phyloP scores from a whole-genome alignment of 1,284 basidiomycete genomes.

The Salmacisia buchloeana region DNA sequence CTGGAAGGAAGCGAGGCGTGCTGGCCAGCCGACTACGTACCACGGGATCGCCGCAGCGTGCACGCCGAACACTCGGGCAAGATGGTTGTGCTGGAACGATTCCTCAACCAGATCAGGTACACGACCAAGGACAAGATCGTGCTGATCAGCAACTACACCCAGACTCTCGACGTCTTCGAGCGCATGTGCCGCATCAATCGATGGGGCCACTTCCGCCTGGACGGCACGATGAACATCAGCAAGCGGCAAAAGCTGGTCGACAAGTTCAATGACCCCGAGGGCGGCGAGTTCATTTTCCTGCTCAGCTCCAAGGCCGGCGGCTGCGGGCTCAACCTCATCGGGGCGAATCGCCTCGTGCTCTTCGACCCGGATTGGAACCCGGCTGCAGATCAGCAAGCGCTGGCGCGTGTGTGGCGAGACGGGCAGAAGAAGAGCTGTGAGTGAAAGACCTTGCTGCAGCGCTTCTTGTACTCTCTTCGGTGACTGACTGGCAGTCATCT shows the following conservation, averaged over 20 bases:
- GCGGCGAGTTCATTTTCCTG: slow-evolving; percentile 92
- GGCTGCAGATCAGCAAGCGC: slow-evolving; percentile 93
- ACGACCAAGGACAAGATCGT: slow-evolving; percentile 82
- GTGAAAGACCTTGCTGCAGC: background rate
- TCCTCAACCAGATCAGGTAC: slow-evolving; percentile 40
- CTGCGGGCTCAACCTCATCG: slow-evolving; percentile 97
- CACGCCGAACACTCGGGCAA: slow-evolving; percentile 44
- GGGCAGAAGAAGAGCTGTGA: slow-evolving; percentile 79
- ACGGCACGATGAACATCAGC: slow-evolving; percentile 85
- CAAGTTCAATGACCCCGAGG: slow-evolving; percentile 90
- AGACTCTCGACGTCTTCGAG: slow-evolving; percentile 75
- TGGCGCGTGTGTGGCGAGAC: slow-evolving; percentile 98
- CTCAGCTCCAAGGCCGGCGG: slow-evolving; percentile 97
- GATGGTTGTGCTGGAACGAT: slow-evolving; percentile 79
- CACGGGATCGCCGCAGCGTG: slow-evolving; percentile 52
- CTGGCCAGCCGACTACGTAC: slow-evolving; percentile 73
- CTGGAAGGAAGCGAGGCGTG: slow-evolving; percentile 75
- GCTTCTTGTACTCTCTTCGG: slow-evolving; percentile 10
- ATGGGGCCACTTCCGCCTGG: slow-evolving; percentile 86
- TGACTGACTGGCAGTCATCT: background rate
- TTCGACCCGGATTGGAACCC: slow-evolving; percentile 99
- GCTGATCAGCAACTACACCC: slow-evolving; percentile 95
- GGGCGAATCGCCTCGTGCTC: slow-evolving; percentile 88
- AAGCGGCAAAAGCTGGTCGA: slow-evolving; percentile 97
- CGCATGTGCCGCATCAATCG: slow-evolving; percentile 56